phyloP scores from a whole-genome alignment of 257 asterid species.

The Solanum sparsipilum region DNA sequence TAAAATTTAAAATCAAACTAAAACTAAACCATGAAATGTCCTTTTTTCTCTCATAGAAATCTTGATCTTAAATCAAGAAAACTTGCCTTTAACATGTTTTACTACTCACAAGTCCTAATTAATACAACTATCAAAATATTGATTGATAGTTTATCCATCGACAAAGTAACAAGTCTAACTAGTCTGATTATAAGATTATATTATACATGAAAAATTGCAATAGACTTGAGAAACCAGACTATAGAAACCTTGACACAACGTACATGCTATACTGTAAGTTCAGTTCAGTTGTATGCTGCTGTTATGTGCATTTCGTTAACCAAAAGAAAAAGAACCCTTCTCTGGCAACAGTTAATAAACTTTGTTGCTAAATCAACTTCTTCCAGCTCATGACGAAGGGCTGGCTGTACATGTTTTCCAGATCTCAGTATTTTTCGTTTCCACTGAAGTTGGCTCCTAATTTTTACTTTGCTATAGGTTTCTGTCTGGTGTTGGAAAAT shows the following conservation, averaged over 20 bases:
- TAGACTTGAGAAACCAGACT: not conserved
- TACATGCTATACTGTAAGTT: not conserved
- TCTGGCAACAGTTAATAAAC: not conserved
- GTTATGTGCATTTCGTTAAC: not conserved
- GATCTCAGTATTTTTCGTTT: not conserved
- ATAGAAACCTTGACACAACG: not conserved
- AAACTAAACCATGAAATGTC: no score
- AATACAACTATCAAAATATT: not conserved
- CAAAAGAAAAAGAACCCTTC: not conserved
- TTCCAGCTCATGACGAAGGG: not conserved
- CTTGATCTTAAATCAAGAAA: no score
- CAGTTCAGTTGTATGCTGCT: not conserved
- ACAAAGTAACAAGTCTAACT: not conserved
- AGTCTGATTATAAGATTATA: not conserved
- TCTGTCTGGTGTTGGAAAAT: conserved; percentile 51
- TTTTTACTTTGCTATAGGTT: conserved; percentile 33
- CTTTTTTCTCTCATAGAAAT: no score
- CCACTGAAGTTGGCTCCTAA: not conserved
- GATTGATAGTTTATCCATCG: not conserved
- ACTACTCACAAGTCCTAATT: no score
- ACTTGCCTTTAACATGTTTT: no score
- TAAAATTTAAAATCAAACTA: no score
- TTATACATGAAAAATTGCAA: not conserved
- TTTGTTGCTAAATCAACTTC: not conserved
- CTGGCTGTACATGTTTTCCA: not conserved